Percentiles rank a stretch among this genome's conserved stretches.
phyloP scores from a whole-genome alignment of 106 monocot genomes.

The Acanthochlamys bracteata region DNA sequence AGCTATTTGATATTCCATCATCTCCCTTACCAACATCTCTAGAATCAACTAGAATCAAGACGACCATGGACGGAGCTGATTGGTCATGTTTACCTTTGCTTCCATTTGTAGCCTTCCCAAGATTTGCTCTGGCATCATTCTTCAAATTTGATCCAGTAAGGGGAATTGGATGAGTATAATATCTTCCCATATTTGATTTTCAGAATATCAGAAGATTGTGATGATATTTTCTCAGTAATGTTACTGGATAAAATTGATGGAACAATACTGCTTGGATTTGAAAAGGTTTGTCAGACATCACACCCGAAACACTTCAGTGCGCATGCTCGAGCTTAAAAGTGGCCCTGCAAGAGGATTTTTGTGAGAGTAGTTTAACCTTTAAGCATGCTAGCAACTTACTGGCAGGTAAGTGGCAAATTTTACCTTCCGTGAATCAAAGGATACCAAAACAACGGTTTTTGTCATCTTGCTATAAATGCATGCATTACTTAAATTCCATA shows the following conservation, averaged over 20 bases:
- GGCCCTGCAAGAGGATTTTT: constrained; percentile 52
- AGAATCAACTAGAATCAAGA: constrained; percentile 76
- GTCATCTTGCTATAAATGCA: too few relatives aligned
- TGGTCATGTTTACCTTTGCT: constrained; percentile 20
- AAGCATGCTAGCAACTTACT: too few relatives aligned
- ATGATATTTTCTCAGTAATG: constrained; percentile 12
- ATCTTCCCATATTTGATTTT: constrained; percentile 60
- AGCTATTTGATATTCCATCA: constrained; percentile 49
- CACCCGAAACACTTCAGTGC: constrained; percentile 93
- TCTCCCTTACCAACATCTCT: constrained; percentile 60
- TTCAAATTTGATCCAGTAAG: constrained; percentile 37
- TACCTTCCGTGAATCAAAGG: too few relatives aligned
- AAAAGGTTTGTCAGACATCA: constrained; percentile 40
- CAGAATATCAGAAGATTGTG: neutral
- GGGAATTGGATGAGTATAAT: constrained; percentile 38
- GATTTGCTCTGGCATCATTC: constrained; percentile 8
- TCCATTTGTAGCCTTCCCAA: constrained; percentile 19
- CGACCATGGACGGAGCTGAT: constrained; percentile 38
- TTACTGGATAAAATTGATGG: constrained; percentile 36
- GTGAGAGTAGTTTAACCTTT: too few relatives aligned
- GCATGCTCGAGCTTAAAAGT: constrained; percentile 79
- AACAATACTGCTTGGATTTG: constrained; percentile 33
- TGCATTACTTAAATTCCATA: too few relatives aligned
- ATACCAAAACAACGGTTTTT: too few relatives aligned
- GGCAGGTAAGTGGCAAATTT: too few relatives aligned